phyloP scores from a whole-genome alignment of 208 protist genomes.

The Dictyostelium gargantuum region DNA sequence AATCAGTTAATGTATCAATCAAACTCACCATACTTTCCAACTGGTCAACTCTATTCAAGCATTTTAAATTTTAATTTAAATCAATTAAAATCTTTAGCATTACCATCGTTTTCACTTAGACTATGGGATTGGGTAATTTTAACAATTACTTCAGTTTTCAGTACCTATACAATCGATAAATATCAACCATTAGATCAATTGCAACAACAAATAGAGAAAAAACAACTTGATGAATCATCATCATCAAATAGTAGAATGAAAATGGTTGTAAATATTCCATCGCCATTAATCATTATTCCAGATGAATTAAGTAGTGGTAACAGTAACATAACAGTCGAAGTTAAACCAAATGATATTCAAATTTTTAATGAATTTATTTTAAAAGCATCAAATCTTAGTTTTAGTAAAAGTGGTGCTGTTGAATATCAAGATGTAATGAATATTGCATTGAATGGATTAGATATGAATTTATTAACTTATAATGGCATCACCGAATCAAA shows the following conservation, averaged over 20 bases:
- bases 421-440: background rate
- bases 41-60: background rate
- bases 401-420: background rate
- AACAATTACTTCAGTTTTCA: conserved; percentile 1
- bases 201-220: too few species aligned
- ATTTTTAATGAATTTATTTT: background rate
- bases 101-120: conserved; percentile 6
- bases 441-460: background rate
- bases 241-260: background rate
- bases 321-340: background rate
- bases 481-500: background rate
- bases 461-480: background rate
- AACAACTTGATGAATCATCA: too few species aligned
- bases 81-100: background rate
- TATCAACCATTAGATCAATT: background rate
- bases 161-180: conserved; percentile 3
- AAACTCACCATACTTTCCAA: background rate
- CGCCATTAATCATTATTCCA: background rate
- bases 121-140: conserved; percentile 24
- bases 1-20: background rate
- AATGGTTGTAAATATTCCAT: conserved; percentile 19
- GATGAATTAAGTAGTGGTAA: background rate
- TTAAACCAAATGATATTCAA: background rate
- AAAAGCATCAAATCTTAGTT: background rate
- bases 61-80: conserved; percentile 16